Evolutionary conservation across 2,329 filamentous ascomycete species (phyloP), one percentile per base, ranked within the genome.

Genomic region (Aspergillus fumigatus): DNA sequence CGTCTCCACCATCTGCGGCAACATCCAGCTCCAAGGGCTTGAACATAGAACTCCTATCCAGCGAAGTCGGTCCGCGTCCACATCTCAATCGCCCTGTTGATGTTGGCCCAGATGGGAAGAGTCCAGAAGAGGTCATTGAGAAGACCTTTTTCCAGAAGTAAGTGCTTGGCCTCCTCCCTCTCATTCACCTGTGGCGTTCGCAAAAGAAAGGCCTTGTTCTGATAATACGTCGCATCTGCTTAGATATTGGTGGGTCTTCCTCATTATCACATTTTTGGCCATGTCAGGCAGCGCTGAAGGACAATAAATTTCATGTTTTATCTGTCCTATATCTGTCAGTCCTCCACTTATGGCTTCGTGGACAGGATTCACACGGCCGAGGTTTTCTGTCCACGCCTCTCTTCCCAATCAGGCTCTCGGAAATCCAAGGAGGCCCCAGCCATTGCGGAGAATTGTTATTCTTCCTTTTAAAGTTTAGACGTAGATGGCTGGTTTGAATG

Each of bases 191-290:
- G 17, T 38, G 32, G 32, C 32, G 32, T 38, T 14, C 0, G 14
- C 14, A 17, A 38, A 17, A 17, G 14, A 23, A 26, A 23, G 25
- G n/a, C 19, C 11, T 3, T 21, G 3, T 52, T 8, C 40, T 45
- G 11, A 57, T 51, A 49, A 29, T 48, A 41, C 4, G 23, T n/a
- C 19, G 7, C 50, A 41, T 53, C 3, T 51, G 29, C 50, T 21
- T 59, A 77, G 77, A 58, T 79, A 79, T 61, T 79, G 77, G 77
- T 79, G 77, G 76, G 71, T 77, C 43, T 68, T 78, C 53, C 67
- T 76, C 59, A 70, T 77, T 38, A 58, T 77, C 35, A 67, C 70
- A 11, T 70, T 79, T 55, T 55, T 79, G 54, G 69, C 68, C 26
- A 70, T 79, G 69, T 72, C 73, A 19, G 74, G 75, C 40, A 72